phyloP scores from a whole-genome alignment of 352 stramenopile species.

The Pythium aphanidermatum region DNA sequence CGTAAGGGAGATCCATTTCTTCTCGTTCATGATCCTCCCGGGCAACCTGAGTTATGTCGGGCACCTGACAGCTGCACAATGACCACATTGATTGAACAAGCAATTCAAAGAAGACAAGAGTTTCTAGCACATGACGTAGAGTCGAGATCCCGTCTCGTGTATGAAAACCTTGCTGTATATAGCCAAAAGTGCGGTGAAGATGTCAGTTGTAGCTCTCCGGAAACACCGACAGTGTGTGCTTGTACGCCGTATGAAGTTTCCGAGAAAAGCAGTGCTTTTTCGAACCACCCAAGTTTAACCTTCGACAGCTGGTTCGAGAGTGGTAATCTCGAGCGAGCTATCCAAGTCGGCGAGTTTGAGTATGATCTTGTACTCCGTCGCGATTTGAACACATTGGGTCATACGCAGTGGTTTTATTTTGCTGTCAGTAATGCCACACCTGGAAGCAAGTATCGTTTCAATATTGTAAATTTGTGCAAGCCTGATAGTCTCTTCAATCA shows the following conservation, averaged over 20 bases:
- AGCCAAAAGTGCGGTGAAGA: not conserved
- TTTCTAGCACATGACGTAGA: conserved; percentile 36
- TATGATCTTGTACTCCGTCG: conserved; percentile 89
- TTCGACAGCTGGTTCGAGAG: conserved; percentile 93
- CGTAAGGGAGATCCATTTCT: conserved; percentile 1
- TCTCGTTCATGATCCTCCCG: conserved; percentile 10
- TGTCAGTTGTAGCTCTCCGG: not conserved
- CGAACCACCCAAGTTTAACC: conserved; percentile 32
- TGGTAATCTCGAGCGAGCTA: conserved; percentile 83
- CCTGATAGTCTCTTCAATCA: conserved; percentile 88
- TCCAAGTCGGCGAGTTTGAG: conserved; percentile 77
- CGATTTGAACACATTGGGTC: conserved; percentile 77
- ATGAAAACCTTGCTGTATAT: conserved; percentile 32
- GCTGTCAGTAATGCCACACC: conserved; percentile 60
- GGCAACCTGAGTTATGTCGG: conserved; percentile 17
- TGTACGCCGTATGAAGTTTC: conserved; percentile 45
- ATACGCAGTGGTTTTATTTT: conserved; percentile 96
- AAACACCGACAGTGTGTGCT: too few relatives aligned
- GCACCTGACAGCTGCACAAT: conserved; percentile 6
- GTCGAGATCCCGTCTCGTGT: conserved; percentile 40
- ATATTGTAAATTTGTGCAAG: conserved; percentile 93
- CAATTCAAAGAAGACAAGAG: conserved; percentile 7
- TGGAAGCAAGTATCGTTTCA: conserved; percentile 68
- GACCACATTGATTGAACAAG: conserved; percentile 25
- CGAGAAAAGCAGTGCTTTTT: conserved; percentile 19